These are phyloP conservation scores for Tricholoma terreum DNA, from an alignment of 768 basidiomycete species.

Conservation along the genomic window DNA sequence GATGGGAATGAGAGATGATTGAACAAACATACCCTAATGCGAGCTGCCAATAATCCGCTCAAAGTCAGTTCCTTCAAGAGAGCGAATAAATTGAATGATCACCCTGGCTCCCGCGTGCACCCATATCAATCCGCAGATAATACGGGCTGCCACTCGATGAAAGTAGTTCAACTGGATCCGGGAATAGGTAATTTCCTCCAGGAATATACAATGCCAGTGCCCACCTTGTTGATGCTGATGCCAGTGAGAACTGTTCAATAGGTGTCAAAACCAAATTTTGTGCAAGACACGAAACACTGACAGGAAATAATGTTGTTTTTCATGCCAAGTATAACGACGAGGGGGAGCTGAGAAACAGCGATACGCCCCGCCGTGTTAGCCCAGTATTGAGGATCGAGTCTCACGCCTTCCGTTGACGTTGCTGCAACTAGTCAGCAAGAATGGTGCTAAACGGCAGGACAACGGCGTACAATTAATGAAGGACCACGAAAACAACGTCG, in stretches of 20 bases:
- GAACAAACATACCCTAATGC: background rate
- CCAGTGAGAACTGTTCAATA: conserved; percentile 45
- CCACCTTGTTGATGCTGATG: conserved; percentile 44
- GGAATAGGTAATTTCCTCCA: background rate
- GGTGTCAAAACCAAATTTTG: background rate
- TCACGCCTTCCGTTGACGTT: conserved; percentile 25
- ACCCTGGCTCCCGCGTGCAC: conserved; percentile 46
- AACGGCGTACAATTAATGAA: conserved; percentile 34
- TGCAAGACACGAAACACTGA: conserved; percentile 16
- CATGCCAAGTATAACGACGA: conserved; percentile 56
- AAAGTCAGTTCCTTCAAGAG: background rate
- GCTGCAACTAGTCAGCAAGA: conserved; percentile 15
- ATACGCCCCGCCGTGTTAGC: conserved; percentile 42
- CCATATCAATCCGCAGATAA: conserved; percentile 44
- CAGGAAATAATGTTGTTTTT: conserved; percentile 49
- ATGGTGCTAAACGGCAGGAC: background rate
- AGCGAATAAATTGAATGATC: background rate
- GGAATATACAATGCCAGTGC: background rate
- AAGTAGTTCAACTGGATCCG: conserved; percentile 36
- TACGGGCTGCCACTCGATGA: conserved; percentile 49
- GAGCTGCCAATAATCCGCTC: background rate
- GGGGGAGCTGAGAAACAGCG: conserved; percentile 47
- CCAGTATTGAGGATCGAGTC: conserved; percentile 35
- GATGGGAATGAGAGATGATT: background rate
- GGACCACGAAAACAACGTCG: conserved; percentile 29